Evolutionary conservation across 164 flowering plant species (phyloP).

Genomic region (Stephania cephalantha): DNA sequence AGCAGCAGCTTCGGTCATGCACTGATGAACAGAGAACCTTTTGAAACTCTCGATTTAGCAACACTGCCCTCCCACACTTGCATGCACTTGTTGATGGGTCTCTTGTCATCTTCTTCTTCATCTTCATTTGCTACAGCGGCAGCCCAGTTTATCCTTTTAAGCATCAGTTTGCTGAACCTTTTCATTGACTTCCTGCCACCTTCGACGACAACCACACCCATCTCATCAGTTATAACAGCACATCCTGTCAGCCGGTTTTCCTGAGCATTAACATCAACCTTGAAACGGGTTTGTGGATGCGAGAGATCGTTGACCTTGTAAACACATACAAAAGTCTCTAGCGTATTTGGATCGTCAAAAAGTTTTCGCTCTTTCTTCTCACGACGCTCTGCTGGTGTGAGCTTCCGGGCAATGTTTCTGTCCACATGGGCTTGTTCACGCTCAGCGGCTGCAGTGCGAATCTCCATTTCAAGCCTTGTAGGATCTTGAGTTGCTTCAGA

Average conservation of each 20-base stretch:
- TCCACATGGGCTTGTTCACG: slow-evolving; percentile 98
- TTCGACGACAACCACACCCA: slow-evolving; percentile 82
- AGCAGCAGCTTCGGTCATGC: slow-evolving; percentile 90
- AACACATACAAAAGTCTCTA: slow-evolving; percentile 80
- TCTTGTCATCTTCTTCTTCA: slow-evolving; percentile 34
- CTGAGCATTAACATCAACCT: slow-evolving; percentile 90
- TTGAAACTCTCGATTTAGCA: slow-evolving; percentile 65
- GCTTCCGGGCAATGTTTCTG: slow-evolving; percentile 89
- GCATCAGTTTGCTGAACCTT: slow-evolving; percentile 89
- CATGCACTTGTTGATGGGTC: slow-evolving; percentile 59
- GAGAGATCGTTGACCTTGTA: slow-evolving; percentile 79
- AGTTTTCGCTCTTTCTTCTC: slow-evolving; percentile 95
- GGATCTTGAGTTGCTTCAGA: slow-evolving; percentile 99
- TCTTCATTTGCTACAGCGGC: slow-evolving; percentile 46
- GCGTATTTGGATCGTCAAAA: slow-evolving; percentile 69
- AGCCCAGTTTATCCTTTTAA: slow-evolving; percentile 83
- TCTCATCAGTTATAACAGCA: slow-evolving; percentile 62
- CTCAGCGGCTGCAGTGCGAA: slow-evolving; percentile 94
- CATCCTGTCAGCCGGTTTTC: slow-evolving; percentile 83
- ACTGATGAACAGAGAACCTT: slow-evolving; percentile 67
- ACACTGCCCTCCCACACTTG: slow-evolving; percentile 92
- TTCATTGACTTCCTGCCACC: slow-evolving; percentile 86
- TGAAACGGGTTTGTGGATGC: slow-evolving; percentile 72
- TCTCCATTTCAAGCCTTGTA: slow-evolving; percentile 87
- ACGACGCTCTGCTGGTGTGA: slow-evolving; percentile 95